Evolutionary conservation across 345 rosid genomes (phyloP).

Genomic region (Syzygium aromaticum): DNA sequence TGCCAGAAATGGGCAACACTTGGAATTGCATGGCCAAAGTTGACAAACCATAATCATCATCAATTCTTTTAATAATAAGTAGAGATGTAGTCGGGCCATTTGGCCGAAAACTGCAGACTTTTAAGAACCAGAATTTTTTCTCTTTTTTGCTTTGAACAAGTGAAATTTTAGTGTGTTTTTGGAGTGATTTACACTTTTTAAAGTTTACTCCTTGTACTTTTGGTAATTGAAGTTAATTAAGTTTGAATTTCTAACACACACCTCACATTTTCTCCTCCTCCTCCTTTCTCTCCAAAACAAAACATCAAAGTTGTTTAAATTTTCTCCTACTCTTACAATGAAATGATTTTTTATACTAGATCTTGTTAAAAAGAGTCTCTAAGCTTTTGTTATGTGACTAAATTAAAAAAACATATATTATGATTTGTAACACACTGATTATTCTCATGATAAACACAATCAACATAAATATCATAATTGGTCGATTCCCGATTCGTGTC

Average conservation of each 20-base stretch:
- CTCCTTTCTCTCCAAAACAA: not conserved
- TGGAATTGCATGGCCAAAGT: not conserved
- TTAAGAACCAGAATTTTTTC: not conserved
- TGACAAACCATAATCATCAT: not conserved
- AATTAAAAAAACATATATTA: not conserved
- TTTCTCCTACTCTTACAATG: not conserved
- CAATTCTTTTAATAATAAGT: not conserved
- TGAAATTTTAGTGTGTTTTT: not conserved
- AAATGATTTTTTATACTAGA: not conserved
- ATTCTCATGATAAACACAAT: not conserved
- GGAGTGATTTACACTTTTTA: not conserved
- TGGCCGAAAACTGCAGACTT: not conserved
- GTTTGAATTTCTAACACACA: not conserved
- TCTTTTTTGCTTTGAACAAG: not conserved
- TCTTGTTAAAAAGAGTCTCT: not conserved
- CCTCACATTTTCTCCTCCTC: not conserved
- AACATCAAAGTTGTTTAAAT: not conserved
- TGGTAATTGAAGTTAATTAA: not conserved
- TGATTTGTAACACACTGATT: not conserved
- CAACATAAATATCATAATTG: not conserved
- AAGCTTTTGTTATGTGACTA: not conserved
- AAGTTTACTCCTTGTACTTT: not conserved
- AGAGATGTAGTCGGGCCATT: not conserved
- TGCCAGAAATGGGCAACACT: too few species aligned
- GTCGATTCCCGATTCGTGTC: not conserved